Evolutionary conservation across 495 filamentous ascomycete genomes (phyloP).

Genomic region (Immersiella caudata): DNA sequence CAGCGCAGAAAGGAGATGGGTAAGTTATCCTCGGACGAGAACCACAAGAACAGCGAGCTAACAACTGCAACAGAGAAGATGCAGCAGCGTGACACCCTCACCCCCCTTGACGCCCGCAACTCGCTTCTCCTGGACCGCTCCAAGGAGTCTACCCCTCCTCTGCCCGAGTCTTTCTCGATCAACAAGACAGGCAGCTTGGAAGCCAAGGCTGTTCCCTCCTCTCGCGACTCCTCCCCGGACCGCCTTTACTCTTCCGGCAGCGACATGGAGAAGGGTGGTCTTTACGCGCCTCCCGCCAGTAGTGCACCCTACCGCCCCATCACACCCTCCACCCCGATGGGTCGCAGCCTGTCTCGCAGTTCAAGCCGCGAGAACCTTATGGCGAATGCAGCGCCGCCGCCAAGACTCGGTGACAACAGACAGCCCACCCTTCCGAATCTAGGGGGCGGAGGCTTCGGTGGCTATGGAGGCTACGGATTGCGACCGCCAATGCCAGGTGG

Average conservation of each 20-base stretch:
- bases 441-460: constrained; percentile 13
- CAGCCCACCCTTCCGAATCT: constrained; percentile 39
- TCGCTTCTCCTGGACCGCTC: constrained; percentile 72
- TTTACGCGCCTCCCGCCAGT: constrained; percentile 7
- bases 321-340: constrained; percentile 33
- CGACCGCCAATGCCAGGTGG: not conserved
- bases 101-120: constrained; percentile 86
- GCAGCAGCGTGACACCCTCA: constrained; percentile 82
- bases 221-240: constrained; percentile 15
- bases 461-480: constrained; percentile 16
- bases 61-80: constrained; percentile 65
- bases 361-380: constrained; percentile 37
- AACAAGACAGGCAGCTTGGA: constrained; percentile 33
- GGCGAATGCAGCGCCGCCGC: not conserved
- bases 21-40: constrained; percentile 50
- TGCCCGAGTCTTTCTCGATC: constrained; percentile 36
- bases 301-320: constrained; percentile 33
- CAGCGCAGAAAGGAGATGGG: constrained; percentile 82
- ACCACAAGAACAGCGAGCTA: constrained; percentile 11
- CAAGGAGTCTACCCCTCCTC: constrained; percentile 23
- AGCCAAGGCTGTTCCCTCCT: constrained; percentile 23
- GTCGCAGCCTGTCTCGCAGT: constrained; percentile 4
- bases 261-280: constrained; percentile 15
- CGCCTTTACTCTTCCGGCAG: constrained; percentile 28
- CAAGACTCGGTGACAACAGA: constrained; percentile 10